phyloP scores from a whole-genome alignment of 805 yeast genomes.

The Candida namnaoensis region DNA sequence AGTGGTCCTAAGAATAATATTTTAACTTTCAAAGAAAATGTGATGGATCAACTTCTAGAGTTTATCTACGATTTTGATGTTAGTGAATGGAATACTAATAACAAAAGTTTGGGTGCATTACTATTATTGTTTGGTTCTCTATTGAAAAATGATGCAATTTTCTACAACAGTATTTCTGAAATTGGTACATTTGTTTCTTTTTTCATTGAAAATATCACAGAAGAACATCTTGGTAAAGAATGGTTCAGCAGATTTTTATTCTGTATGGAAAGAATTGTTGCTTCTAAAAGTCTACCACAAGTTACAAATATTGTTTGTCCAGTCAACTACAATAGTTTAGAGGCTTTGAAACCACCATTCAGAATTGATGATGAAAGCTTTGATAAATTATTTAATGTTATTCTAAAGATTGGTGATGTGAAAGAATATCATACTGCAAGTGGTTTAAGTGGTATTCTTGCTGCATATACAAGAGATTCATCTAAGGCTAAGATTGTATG shows the following conservation, averaged over 20 bases:
- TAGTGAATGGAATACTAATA: too few species aligned
- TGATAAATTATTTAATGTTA: slow-evolving; percentile 29
- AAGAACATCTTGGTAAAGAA: slow-evolving; percentile 18
- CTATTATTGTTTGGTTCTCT: too few species aligned
- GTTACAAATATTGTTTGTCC: slow-evolving; percentile 24
- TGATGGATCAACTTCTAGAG: slow-evolving; percentile 12
- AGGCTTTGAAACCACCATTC: slow-evolving; percentile 6
- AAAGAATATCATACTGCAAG: slow-evolving; percentile 38
- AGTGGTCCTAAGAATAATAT: slow-evolving; percentile 22
- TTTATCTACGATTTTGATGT: too few species aligned
- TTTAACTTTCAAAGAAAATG: slow-evolving; percentile 26
- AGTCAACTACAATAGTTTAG: slow-evolving; percentile 1
- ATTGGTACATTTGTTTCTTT: too few species aligned
- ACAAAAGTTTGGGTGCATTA: slow-evolving; percentile 16
- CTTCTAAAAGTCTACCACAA: slow-evolving; percentile 41
- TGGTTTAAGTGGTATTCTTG: slow-evolving; percentile 44
- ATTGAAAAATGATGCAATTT: too few species aligned
- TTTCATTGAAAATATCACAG: too few species aligned
- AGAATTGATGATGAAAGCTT: slow-evolving; percentile 14
- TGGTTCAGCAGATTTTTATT: slow-evolving; percentile 56
- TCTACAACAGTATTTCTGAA: too few species aligned
- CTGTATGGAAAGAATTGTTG: slow-evolving; percentile 45
- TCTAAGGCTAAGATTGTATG: slow-evolving; percentile 30
- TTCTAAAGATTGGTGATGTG: slow-evolving; percentile 33
- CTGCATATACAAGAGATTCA: slow-evolving; percentile 42